Base-by-base conservation (phyloP, 2,329 filamentous ascomycete species). In the Pyrenophora teres region DNA sequence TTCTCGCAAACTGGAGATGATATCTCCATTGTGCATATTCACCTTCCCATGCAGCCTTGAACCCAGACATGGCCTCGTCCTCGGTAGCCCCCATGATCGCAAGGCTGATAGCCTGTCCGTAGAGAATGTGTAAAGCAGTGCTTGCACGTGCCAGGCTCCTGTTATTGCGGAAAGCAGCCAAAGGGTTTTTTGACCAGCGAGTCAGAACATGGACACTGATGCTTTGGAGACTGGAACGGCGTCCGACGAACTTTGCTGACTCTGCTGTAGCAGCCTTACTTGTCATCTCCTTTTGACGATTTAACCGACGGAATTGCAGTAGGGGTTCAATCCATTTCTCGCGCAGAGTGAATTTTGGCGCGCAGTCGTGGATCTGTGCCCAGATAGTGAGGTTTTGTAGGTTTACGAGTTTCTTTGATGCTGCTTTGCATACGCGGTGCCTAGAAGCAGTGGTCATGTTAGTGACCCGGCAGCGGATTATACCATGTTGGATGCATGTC, bases 271-370 rank as follows among this genome's bases (percentile, higher is more conserved):
- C 27, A 16, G 16, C 21, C 3, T 23, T 8, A 13, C 23, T 3
- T 8, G 25, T 30, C 27, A 8, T 6, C n/a, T 37, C 35, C 13
- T 16, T 25, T 21, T 44, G 12, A 8, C 21, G 19, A 6, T 59
- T 43, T 16, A 64, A 36, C 1, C 61, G 58, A 5, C 68, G 64
- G 39, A 74, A 72, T 13, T 67, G 59, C 9, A 65, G 44, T 3
- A 74, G 37, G 10, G 71, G 71, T 31, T 43, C 19, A 7, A 74
- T 43, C 58, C 63, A 72, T 8, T 47, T 31, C 50, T 68, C 52
- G 10, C 55, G 52, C 7, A 71, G 50, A 32, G 56, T 59, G 36
- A 72, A 60, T 18, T 52, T 55, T 6, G 65, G 54, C 6, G 55
- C 50, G 5, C 12, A n/a, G 6, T 59, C 56, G n/a, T 52, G 60